phyloP scores from a whole-genome alignment of 768 basidiomycete genomes.

The Macrocybe gigantea region DNA sequence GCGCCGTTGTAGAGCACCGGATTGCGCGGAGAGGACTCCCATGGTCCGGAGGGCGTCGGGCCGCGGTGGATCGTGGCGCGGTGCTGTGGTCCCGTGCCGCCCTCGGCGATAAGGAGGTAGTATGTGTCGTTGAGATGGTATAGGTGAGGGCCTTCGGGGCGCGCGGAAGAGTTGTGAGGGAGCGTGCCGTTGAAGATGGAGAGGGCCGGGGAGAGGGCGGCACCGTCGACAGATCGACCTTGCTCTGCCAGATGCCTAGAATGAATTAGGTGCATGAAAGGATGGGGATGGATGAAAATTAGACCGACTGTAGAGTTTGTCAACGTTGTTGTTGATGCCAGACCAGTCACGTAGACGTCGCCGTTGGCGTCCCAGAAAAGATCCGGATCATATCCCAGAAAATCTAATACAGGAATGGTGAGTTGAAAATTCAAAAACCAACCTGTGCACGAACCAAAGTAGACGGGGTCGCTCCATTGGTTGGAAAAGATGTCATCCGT shows the following conservation, averaged over 20 bases:
- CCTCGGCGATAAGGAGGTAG: constrained; percentile 35
- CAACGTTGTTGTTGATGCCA: constrained; percentile 31
- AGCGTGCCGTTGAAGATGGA: constrained; percentile 32
- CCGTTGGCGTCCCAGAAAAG: constrained; percentile 36
- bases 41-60: constrained; percentile 31
- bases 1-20: constrained; percentile 35
- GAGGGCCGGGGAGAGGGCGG: constrained; percentile 27
- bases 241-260: constrained; percentile 33
- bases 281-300: neutral
- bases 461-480: constrained; percentile 34
- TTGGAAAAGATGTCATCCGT: constrained; percentile 32
- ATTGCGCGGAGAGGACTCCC: constrained; percentile 33
- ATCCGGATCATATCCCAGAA: constrained; percentile 32
- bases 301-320: constrained; percentile 32
- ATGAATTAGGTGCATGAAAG: neutral
- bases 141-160: constrained; percentile 36
- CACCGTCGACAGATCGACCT: constrained; percentile 31
- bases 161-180: constrained; percentile 25
- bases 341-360: constrained; percentile 34
- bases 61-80: constrained; percentile 32
- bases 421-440: neutral
- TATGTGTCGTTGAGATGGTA: constrained; percentile 32
- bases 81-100: constrained; percentile 28
- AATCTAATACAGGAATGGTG: constrained; percentile 15
- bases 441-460: constrained; percentile 22